Conservation (phyloP, 345 rosid species). For the Erucastrum elatum region DNA sequence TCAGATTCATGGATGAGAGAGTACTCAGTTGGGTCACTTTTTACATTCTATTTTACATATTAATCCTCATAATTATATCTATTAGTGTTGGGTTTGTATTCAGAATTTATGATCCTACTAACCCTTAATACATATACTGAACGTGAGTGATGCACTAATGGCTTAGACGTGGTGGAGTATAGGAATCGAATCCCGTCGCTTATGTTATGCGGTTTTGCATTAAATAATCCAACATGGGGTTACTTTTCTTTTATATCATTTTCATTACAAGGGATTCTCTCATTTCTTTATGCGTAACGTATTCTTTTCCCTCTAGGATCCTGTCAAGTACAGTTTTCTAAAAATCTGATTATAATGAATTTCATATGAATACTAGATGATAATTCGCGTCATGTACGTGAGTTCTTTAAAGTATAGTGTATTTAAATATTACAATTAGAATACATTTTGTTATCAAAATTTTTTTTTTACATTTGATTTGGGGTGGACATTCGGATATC, state of each 20-base stretch:
- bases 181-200: conserved; percentile 28
- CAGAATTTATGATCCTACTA: no score
- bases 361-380: background rate
- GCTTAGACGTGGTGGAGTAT: conserved; percentile 10
- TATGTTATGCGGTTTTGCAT: conserved; percentile 37
- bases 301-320: background rate
- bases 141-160: no score
- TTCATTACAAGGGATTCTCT: background rate
- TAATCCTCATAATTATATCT: no score
- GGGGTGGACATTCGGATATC: no score
- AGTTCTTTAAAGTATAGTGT: no score
- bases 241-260: conserved; percentile 13
- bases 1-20: conserved; percentile 85
- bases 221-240: conserved; percentile 17
- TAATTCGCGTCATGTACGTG: no score
- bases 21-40: conserved; percentile 23
- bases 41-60: no score
- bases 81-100: no score
- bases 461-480: no score
- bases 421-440: no score
- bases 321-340: background rate
- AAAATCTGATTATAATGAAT: background rate
- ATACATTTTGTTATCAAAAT: no score
- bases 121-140: no score
- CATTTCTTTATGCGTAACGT: background rate